These are phyloP conservation scores for Mayamaea pseudoterrestris DNA, from an alignment of 108 stramenopile genomes.

Conservation along the genomic window DNA sequence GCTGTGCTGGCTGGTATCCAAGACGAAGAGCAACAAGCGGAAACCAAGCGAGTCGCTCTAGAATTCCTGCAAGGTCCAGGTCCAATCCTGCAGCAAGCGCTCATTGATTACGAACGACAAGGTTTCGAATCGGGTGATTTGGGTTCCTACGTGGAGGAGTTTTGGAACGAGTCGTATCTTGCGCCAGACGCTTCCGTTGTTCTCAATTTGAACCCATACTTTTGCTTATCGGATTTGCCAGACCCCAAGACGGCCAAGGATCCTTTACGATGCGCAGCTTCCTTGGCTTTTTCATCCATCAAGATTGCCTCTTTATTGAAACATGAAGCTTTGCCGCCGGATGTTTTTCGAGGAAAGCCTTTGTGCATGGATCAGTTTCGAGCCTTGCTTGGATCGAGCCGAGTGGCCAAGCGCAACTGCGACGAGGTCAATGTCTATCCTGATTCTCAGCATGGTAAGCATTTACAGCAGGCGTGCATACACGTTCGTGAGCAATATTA, in stretches of 20 bases:
- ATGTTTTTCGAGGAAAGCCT: slow-evolving; percentile 49
- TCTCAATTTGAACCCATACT: slow-evolving; percentile 82
- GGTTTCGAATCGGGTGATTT: slow-evolving; percentile 31
- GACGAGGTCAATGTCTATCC: slow-evolving; percentile 2
- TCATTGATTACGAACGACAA: slow-evolving; percentile 53
- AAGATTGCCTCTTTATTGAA: slow-evolving; percentile 56
- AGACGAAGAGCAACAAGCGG: slow-evolving; percentile 19
- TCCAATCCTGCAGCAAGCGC: slow-evolving; percentile 47
- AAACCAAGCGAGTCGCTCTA: slow-evolving; percentile 10
- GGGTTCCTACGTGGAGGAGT: slow-evolving; percentile 76
- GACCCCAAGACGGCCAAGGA: slow-evolving; percentile 62
- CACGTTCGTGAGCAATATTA: too few relatives aligned
- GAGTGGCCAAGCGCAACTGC: background rate
- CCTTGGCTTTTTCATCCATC: slow-evolving; percentile 53
- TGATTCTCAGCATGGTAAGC: slow-evolving; percentile 2
- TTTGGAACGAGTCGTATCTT: slow-evolving; percentile 80
- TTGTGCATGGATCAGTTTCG: slow-evolving; percentile 79
- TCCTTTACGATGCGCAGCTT: slow-evolving; percentile 58
- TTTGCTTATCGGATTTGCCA: slow-evolving; percentile 73
- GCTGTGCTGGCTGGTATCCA: slow-evolving; percentile 37
- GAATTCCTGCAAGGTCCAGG: slow-evolving; percentile 37
- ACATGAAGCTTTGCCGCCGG: slow-evolving; percentile 50
- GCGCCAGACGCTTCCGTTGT: slow-evolving; percentile 72
- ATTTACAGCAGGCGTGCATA: too few relatives aligned
- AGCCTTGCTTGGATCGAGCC: slow-evolving; percentile 9